Conservation (phyloP, 805 yeast species). For the Priceomyces fermenticarens region DNA sequence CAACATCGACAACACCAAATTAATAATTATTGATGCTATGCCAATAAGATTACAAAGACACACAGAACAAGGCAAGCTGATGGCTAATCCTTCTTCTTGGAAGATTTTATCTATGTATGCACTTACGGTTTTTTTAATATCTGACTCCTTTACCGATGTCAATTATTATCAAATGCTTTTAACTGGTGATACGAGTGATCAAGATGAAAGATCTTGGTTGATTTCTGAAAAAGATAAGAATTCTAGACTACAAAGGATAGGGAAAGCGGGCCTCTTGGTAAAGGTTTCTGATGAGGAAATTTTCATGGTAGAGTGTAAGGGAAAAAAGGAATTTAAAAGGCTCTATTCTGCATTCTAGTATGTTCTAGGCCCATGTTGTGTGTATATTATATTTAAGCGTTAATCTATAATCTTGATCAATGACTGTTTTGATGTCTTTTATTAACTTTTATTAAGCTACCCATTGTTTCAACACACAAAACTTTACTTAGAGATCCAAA, state of each 20-base stretch:
- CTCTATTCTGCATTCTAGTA: conserved; percentile 20
- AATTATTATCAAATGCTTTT: conserved; percentile 29
- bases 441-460: too few relatives aligned
- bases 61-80: conserved; percentile 22
- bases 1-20: conserved; percentile 22
- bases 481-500: too few relatives aligned
- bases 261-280: conserved; percentile 42
- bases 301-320: conserved; percentile 44
- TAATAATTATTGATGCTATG: conserved; percentile 26
- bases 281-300: conserved; percentile 26
- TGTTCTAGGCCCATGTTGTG: not conserved
- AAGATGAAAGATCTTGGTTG: conserved; percentile 25
- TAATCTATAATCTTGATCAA: too few relatives aligned
- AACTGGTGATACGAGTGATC: conserved; percentile 12
- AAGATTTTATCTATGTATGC: conserved; percentile 38
- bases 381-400: too few relatives aligned
- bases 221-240: conserved; percentile 27
- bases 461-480: too few relatives aligned
- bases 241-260: conserved; percentile 32
- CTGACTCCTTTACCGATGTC: conserved; percentile 22
- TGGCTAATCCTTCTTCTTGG: conserved; percentile 41
- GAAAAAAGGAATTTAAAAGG: conserved; percentile 36
- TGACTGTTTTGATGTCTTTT: too few relatives aligned
- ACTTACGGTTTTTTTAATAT: conserved; percentile 25
- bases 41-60: conserved; percentile 38